Percentiles rank a stretch among this genome's conserved stretches.
Evolutionary conservation across 129 eudicot genomes (phyloP).

Genomic region (Artemisia annua): DNA sequence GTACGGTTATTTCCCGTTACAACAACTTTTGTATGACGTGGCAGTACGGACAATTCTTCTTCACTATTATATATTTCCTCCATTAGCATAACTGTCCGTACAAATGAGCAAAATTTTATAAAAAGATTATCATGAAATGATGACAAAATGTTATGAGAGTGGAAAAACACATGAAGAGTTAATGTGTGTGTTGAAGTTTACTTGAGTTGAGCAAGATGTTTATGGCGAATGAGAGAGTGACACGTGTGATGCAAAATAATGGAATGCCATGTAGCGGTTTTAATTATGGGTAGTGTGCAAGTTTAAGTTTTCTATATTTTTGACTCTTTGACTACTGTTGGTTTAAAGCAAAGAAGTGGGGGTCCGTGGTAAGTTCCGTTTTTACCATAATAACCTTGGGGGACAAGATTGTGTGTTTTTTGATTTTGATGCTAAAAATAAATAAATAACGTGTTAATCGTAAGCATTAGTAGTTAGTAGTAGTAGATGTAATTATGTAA

Average conservation of each 20-base stretch:
- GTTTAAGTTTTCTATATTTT: constrained; percentile 4
- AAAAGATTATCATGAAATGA: no score
- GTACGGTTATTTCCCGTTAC: constrained; percentile 93
- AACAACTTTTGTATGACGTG: constrained; percentile 83
- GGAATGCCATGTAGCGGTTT: constrained; percentile 36
- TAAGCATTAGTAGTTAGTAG: no score
- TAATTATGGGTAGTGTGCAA: constrained; percentile 22
- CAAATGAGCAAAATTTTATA: no score
- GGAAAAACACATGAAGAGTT: constrained; percentile 50
- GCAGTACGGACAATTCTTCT: constrained; percentile 79
- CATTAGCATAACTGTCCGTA: constrained; percentile 52
- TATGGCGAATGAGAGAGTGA: constrained; percentile 31
- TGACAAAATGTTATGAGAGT: not conserved
- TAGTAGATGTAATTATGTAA: no score
- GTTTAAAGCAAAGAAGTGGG: constrained; percentile 21
- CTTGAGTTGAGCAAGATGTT: constrained; percentile 33
- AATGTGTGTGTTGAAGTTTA: constrained; percentile 24
- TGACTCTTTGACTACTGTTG: constrained; percentile 40
- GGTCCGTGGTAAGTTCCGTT: constrained; percentile 8
- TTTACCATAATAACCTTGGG: constrained; percentile 28
- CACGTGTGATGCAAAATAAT: constrained; percentile 54
- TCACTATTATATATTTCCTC: constrained; percentile 66
- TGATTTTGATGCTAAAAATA: no score
- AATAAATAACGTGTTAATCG: no score
- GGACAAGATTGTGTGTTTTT: not conserved